Evolutionary conservation across 2,329 filamentous ascomycete species (phyloP).

Genomic region (Neopestalotiopsis sp.): DNA sequence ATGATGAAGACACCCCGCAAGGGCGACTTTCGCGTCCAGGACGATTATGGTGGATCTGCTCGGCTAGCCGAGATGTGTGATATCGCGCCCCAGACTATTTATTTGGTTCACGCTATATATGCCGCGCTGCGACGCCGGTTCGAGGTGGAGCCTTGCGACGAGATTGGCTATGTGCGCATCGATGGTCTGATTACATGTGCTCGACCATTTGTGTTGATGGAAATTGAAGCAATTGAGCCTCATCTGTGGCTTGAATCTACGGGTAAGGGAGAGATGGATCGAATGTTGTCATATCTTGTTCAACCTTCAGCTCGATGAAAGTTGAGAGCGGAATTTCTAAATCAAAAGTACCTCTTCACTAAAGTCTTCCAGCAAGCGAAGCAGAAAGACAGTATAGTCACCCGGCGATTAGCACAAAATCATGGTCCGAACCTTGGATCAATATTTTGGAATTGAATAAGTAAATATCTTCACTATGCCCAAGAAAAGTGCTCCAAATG

Average conservation of each 20-base stretch:
- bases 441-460: too few species aligned
- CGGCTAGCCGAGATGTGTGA: background rate
- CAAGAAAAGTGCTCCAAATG: constrained; percentile 3
- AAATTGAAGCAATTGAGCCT: background rate
- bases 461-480: background rate
- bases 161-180: background rate
- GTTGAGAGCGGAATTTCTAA: too few species aligned
- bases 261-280: background rate
- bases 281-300: background rate
- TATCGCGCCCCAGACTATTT: background rate
- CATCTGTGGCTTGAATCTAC: background rate
- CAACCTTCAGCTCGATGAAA: too few species aligned
- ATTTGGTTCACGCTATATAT: background rate
- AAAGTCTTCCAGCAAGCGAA: too few species aligned
- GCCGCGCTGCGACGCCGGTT: background rate
- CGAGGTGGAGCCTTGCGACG: background rate
- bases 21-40: background rate
- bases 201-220: background rate
- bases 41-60: background rate
- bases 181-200: background rate
- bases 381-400: too few species aligned
- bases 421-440: too few species aligned
- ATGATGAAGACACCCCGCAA: background rate
- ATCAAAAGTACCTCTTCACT: too few species aligned
- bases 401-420: too few species aligned